Evolutionary conservation across 2,329 filamentous ascomycete species (phyloP), one percentile per base, ranked within the genome.

Genomic region (Penicillium palitans): DNA sequence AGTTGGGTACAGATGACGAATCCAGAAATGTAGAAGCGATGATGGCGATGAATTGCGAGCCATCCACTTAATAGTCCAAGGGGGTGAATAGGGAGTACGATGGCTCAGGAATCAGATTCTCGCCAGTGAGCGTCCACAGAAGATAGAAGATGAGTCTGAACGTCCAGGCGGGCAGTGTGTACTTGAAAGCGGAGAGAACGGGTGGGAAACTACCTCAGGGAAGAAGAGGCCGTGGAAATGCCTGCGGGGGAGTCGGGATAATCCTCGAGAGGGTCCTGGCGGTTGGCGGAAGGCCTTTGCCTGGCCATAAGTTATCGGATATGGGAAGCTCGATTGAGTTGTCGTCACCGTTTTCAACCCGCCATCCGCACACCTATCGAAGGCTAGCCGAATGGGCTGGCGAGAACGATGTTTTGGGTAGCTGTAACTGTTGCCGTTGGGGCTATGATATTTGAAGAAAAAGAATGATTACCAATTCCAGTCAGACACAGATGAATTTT

Each of bases 301-400:
- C 74, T 78, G 74, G 76, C 77, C 77, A 79, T 79, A 78, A 74
- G 76, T 78, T 72, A 68, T 68, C 68, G 66, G 71, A 61, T 71
- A 69, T 59, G 50, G 61, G 66, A 66, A 68, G 66, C 65, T 69
- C 49, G 65, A 68, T 70, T 64, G 59, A 58, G 69, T 73, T 63
- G 66, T 71, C 63, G 59, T 66, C 59, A 68, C 73, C 69, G 68
- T 69, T 41, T 58, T 73, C 68, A 77, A 74, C 71, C 74, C 72
- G 76, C 77, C 77, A 79, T 79, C 69, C 74, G 74, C 49, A 52
- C 8, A 52, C 70, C 69, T 60, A 58, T 60, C 53, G 19, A 44
- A 66, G 66, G 47, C 54, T 69, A 53, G 51, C 54, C 50, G 57
- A 60, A 52, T 58, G 25, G 59, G 57, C 48, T 31, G 40, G 27